Evolutionary conservation across 2,329 filamentous ascomycete species (phyloP), one percentile per base, ranked within the genome.

Genomic region (Cladophialophora exuberans): DNA sequence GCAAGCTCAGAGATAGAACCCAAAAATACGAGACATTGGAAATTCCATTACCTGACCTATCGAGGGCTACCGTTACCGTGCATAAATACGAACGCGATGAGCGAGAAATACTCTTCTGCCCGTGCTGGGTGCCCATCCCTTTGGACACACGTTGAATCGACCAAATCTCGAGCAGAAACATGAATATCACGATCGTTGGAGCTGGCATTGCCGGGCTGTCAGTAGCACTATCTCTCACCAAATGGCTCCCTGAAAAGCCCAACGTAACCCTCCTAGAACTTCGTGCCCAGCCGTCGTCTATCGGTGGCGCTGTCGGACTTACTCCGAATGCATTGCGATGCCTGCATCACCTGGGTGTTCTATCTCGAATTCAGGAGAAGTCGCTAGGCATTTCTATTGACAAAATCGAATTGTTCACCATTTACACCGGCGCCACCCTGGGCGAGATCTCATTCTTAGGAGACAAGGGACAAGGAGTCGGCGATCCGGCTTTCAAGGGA

Each of bases 241-340:
- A 57, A 54, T 57, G 50, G 54, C 39, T 42, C 3, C 23, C 35
- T 11, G 50, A 55, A n/a, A 35, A 20, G 20, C 54, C 49, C 9
- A 22, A 48, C 15, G 52, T 57, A 51, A 62, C 62, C 22, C 35
- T 70, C 26, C 65, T 69, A 46, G 69, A 72, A 57, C 39, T 66
- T 10, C 68, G 68, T 9, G 4, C 60, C 6, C 58, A 66, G 26
- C 64, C 67, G 23, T 66, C 62, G 7, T 68, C 66, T 15, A 61
- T 70, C n/a, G 69, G 68, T 9, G 82, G 82, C 3, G 81, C 79
- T 1, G 70, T 85, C 18, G 82, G 83, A 75, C 74, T 85, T 5
- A 82, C 81, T 0, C 82, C 83, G 2, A 85, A 85, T 50, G 79
- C 81, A 0, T 73, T 85, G 1, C 73, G 74, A 3, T 71, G 83